Evolutionary conservation across 768 basidiomycete genomes (phyloP).

Genomic region (Amanita pseudoporphyria): DNA sequence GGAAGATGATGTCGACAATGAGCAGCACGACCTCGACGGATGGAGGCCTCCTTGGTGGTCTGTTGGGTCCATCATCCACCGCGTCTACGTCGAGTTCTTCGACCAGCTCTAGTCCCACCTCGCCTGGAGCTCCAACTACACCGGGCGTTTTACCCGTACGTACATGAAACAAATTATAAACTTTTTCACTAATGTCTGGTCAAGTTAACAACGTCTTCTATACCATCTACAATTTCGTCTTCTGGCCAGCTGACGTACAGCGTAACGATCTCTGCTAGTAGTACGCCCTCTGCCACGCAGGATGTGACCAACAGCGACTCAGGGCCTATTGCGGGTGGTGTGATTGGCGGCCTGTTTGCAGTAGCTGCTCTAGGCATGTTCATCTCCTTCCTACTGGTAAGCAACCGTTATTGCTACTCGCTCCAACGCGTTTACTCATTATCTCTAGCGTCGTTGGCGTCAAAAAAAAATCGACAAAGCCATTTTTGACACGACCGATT

Average conservation of each 20-base stretch:
- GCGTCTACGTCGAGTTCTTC: background rate
- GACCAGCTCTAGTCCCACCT: too few species aligned
- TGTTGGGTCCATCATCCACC: background rate
- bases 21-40: background rate
- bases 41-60: background rate
- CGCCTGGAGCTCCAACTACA: too few species aligned
- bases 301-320: slow-evolving; percentile 10
- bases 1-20: background rate
- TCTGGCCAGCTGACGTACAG: background rate
- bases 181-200: background rate
- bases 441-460: slow-evolving; percentile 31
- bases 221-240: background rate
- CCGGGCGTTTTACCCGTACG: background rate
- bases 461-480: slow-evolving; percentile 28
- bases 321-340: slow-evolving; percentile 29
- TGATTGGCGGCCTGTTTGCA: slow-evolving; percentile 37
- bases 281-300: background rate
- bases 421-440: background rate
- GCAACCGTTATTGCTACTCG: slow-evolving; percentile 12
- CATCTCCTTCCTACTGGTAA: slow-evolving; percentile 38
- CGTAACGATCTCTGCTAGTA: background rate
- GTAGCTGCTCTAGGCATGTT: slow-evolving; percentile 30
- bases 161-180: background rate
- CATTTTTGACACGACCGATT: slow-evolving; percentile 44
- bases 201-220: background rate